Percentiles rank a stretch among this genome's conserved stretches.
Evolutionary conservation across 2,329 filamentous ascomycete genomes (phyloP).

Genomic region (Emydomyces testavorans): DNA sequence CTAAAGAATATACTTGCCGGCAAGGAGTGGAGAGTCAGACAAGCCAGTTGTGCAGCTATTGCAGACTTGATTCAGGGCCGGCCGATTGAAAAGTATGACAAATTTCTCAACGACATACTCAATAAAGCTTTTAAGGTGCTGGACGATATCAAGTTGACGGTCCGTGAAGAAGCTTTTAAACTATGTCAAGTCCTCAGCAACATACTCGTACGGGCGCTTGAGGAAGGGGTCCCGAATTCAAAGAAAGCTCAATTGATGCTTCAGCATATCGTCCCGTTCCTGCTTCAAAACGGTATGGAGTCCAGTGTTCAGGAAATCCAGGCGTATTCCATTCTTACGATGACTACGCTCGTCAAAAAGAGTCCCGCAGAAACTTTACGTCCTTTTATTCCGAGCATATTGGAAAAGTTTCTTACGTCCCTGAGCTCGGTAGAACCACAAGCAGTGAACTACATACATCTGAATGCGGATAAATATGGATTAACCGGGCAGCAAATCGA

Average conservation of each 20-base stretch:
- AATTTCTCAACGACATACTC: slow-evolving; percentile 78
- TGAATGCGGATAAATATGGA: slow-evolving; percentile 73
- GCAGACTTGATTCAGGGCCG: slow-evolving; percentile 77
- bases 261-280: slow-evolving; percentile 74
- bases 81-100: slow-evolving; percentile 64
- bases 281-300: slow-evolving; percentile 78
- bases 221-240: slow-evolving; percentile 56
- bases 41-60: slow-evolving; percentile 85
- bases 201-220: slow-evolving; percentile 71
- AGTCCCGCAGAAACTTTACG: slow-evolving; percentile 62
- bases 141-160: slow-evolving; percentile 90
- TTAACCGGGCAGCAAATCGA: slow-evolving; percentile 83
- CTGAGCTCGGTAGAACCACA: slow-evolving; percentile 83
- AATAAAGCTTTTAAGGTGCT: slow-evolving; percentile 75
- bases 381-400: slow-evolving; percentile 68
- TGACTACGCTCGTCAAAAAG: slow-evolving; percentile 83
- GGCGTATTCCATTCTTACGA: slow-evolving; percentile 65
- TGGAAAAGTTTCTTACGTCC: slow-evolving; percentile 68
- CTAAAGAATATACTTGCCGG: slow-evolving; percentile 68
- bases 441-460: slow-evolving; percentile 81
- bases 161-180: slow-evolving; percentile 66
- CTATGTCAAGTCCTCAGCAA: slow-evolving; percentile 77
- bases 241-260: slow-evolving; percentile 69
- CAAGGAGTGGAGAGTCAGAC: slow-evolving; percentile 83
- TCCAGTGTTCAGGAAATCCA: slow-evolving; percentile 81